phyloP scores from a whole-genome alignment of 2,329 filamentous ascomycete species.

The Sphaerostilbella broomeana region DNA sequence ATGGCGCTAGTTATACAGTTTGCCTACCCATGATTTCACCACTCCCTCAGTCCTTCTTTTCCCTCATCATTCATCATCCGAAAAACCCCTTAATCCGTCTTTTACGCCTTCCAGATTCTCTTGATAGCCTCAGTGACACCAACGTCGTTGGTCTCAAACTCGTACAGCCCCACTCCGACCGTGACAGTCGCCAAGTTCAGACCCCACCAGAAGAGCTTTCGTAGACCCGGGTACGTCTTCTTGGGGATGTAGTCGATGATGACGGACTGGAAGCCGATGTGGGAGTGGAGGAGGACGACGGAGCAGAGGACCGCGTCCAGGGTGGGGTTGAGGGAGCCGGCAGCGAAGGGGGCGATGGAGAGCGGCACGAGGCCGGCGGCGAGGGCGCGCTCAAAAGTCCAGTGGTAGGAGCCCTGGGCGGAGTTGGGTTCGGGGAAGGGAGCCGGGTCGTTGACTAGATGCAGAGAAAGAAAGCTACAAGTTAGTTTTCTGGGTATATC shows the following conservation, averaged over 20 bases:
- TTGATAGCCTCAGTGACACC: constrained; percentile 85
- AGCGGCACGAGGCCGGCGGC: constrained; percentile 78
- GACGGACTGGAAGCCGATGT: constrained; percentile 87
- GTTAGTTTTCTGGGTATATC: constrained; percentile 10
- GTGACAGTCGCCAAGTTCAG: constrained; percentile 73
- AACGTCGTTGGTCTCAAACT: constrained; percentile 98
- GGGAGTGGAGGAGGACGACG: constrained; percentile 81
- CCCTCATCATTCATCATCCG: background rate
- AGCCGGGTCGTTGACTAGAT: constrained; percentile 76
- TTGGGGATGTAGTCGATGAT: constrained; percentile 88
- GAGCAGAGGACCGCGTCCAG: constrained; percentile 81
- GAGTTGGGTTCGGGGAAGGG: constrained; percentile 65
- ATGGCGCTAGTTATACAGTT: constrained; percentile 5
- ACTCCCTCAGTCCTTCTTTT: background rate
- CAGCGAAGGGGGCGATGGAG: constrained; percentile 84
- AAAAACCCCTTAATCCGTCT: background rate
- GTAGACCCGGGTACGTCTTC: constrained; percentile 59
- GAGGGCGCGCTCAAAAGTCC: constrained; percentile 88
- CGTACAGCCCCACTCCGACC: constrained; percentile 85
- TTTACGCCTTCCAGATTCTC: constrained; percentile 78
- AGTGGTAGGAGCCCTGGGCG: constrained; percentile 93
- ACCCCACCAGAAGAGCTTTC: constrained; percentile 65
- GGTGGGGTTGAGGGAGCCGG: constrained; percentile 82
- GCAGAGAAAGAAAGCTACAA: background rate
- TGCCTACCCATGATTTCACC: background rate